Percentiles rank a stretch among this genome's conserved stretches.
Evolutionary conservation across 2,329 filamentous ascomycete species (phyloP).

Genomic region (Aureobasidium sp.): DNA sequence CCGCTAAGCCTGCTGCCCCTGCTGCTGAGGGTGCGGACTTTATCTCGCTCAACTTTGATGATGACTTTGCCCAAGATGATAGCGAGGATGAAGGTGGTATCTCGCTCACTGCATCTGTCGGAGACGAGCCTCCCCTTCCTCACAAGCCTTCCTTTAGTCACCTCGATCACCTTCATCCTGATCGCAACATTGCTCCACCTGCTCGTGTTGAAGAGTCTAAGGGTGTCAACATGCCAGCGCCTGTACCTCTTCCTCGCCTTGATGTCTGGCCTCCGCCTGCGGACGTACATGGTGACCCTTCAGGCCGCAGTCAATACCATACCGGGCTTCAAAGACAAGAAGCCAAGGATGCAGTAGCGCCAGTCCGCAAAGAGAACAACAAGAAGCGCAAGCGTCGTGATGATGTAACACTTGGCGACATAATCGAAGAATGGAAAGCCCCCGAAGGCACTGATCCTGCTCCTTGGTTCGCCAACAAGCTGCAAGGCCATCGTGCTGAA

Average conservation of each 20-base stretch:
- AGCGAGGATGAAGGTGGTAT: constrained; percentile 32
- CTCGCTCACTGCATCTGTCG: not conserved
- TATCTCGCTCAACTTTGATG: constrained; percentile 72
- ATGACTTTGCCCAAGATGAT: constrained; percentile 33
- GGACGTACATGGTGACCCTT: constrained; percentile 14
- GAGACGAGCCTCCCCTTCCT: not conserved
- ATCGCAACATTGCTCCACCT: constrained; percentile 8
- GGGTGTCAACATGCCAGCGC: not conserved
- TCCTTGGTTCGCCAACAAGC: constrained; percentile 52
- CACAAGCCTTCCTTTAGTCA: constrained; percentile 28
- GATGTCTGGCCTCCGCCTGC: constrained; percentile 20
- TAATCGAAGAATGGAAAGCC: constrained; percentile 40
- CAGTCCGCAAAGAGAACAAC: constrained; percentile 1
- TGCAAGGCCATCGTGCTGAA: constrained; percentile 40
- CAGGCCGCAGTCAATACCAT: not conserved
- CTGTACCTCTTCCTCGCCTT: constrained; percentile 6
- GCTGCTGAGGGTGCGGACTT: constrained; percentile 61
- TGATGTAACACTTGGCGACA: constrained; percentile 21
- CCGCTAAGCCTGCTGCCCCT: constrained; percentile 39
- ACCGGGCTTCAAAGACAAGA: constrained; percentile 11
- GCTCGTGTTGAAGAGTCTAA: not conserved
- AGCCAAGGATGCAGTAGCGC: constrained; percentile 3
- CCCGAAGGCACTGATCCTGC: constrained; percentile 34
- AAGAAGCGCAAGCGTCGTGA: constrained; percentile 58
- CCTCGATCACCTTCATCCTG: constrained; percentile 26